Evolutionary conservation across 1,139 yeast species (phyloP).

Genomic region (Saccharomyces pastorianus): DNA sequence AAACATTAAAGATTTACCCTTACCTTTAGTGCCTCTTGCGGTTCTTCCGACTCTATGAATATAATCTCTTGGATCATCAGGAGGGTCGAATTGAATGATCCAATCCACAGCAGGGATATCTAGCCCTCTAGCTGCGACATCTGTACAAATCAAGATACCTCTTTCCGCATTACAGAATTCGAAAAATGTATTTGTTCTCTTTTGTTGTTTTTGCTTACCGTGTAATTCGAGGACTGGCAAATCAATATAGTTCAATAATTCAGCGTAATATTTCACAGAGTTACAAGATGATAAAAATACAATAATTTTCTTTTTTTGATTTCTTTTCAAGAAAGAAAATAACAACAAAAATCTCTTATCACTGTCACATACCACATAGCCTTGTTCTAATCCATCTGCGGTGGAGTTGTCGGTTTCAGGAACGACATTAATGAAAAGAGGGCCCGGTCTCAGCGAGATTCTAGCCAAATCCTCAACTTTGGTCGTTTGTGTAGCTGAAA

Average conservation of each 20-base stretch:
- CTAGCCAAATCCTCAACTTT: slow-evolving; percentile 97
- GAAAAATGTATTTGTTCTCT: slow-evolving; percentile 93
- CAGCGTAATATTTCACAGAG: slow-evolving; percentile 93
- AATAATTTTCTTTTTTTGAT: slow-evolving; percentile 81
- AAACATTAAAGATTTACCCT: slow-evolving; percentile 92
- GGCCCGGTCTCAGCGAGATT: slow-evolving; percentile 90
- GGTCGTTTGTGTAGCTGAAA: slow-evolving; percentile 97
- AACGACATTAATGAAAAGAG: slow-evolving; percentile 89
- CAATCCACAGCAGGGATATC: slow-evolving; percentile 97
- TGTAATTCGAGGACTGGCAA: slow-evolving; percentile 92
- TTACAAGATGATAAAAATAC: slow-evolving; percentile 94
- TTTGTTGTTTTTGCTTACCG: slow-evolving; percentile 97
- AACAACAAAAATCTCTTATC: slow-evolving; percentile 85
- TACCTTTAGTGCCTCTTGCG: slow-evolving; percentile 87
- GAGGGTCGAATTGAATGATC: slow-evolving; percentile 96
- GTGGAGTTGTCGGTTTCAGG: slow-evolving; percentile 78
- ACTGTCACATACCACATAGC: slow-evolving; percentile 94
- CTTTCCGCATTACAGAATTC: slow-evolving; percentile 96
- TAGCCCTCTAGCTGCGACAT: slow-evolving; percentile 96
- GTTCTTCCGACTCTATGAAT: slow-evolving; percentile 98
- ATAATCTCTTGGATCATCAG: slow-evolving; percentile 98
- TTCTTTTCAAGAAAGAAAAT: slow-evolving; percentile 88
- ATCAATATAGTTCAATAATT: slow-evolving; percentile 87
- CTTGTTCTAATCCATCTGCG: slow-evolving; percentile 95
- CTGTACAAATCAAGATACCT: slow-evolving; percentile 89